A percentile compares a stretch with the other conserved stretches of the same genome.
These are phyloP conservation scores for Przewalskia tangutica DNA, from an alignment of 257 asterid species.

Conservation along the genomic window DNA sequence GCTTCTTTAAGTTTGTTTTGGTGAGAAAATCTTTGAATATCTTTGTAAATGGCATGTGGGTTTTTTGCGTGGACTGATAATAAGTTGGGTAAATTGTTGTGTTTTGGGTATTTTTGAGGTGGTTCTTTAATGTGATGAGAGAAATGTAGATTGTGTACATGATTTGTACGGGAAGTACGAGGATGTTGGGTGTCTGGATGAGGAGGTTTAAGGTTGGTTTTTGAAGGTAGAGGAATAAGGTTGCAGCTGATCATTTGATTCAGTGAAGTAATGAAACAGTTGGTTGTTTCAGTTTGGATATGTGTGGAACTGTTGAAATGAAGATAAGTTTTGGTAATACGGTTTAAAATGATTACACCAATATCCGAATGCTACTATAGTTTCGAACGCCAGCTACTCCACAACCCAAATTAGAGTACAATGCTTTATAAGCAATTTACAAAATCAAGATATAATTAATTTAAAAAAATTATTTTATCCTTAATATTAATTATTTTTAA, in stretches of 20 bases:
- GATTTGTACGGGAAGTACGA: conserved; percentile 17
- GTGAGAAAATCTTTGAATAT: conserved; percentile 52
- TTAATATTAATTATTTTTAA: too few species aligned
- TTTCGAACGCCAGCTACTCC: too few species aligned
- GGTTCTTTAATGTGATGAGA: not conserved
- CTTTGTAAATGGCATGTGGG: conserved; percentile 68
- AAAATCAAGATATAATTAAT: too few species aligned
- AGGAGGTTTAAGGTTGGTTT: not conserved
- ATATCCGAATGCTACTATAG: too few species aligned
- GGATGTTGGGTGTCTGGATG: conserved; percentile 15
- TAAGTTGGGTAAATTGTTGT: conserved; percentile 36
- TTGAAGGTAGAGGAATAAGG: conserved; percentile 18
- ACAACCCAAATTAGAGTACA: too few species aligned
- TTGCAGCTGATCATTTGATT: conserved; percentile 16
- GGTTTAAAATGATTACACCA: not conserved
- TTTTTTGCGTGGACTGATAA: conserved; percentile 51
- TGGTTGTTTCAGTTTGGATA: not conserved
- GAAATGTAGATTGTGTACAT: not conserved
- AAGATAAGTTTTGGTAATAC: not conserved
- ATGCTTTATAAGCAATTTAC: too few species aligned
- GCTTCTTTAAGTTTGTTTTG: conserved; percentile 73
- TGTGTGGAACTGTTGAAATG: not conserved
- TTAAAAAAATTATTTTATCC: too few species aligned
- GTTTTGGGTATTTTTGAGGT: conserved; percentile 24
- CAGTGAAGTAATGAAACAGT: not conserved